Percentiles rank a stretch among this genome's conserved stretches.
phyloP scores from a whole-genome alignment of 495 filamentous ascomycete species.

The Xylaria acuta region DNA sequence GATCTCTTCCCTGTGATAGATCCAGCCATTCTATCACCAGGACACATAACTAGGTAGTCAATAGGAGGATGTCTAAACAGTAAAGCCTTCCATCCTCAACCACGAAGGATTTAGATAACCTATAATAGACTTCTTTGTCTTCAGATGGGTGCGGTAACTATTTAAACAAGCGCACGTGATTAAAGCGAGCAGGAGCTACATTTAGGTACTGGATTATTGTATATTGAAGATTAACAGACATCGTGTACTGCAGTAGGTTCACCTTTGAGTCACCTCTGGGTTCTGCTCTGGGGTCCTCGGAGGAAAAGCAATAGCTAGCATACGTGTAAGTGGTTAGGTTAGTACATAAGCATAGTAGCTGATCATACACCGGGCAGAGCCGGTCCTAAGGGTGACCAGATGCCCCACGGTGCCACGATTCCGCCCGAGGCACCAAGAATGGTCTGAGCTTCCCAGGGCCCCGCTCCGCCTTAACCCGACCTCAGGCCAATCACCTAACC shows the following conservation, averaged over 20 bases:
- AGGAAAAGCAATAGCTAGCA: background rate
- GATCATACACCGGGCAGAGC: conserved; percentile 3
- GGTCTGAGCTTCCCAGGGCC: conserved; percentile 25
- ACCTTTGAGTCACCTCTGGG: too few species aligned
- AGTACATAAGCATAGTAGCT: background rate
- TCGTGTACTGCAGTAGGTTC: background rate
- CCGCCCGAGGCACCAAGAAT: conserved; percentile 12
- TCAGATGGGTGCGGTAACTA: background rate
- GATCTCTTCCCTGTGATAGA: background rate
- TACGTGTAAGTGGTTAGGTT: background rate
- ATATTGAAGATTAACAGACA: background rate
- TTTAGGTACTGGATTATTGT: background rate
- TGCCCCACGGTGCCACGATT: background rate
- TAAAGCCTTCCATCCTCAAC: background rate
- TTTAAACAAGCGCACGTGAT: background rate
- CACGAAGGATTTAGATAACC: background rate
- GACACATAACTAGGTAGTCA: background rate
- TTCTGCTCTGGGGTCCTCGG: too few species aligned
- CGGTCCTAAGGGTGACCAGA: background rate
- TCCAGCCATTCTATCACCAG: background rate
- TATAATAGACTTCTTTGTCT: background rate
- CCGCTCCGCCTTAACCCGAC: conserved; percentile 25
- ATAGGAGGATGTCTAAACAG: background rate
- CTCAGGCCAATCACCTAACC: conserved; percentile 11
- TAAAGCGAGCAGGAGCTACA: background rate